These are phyloP conservation scores for Scopulariopsis brevicaulis DNA, from an alignment of 2,329 filamentous ascomycete genomes.

Conservation along the genomic window DNA sequence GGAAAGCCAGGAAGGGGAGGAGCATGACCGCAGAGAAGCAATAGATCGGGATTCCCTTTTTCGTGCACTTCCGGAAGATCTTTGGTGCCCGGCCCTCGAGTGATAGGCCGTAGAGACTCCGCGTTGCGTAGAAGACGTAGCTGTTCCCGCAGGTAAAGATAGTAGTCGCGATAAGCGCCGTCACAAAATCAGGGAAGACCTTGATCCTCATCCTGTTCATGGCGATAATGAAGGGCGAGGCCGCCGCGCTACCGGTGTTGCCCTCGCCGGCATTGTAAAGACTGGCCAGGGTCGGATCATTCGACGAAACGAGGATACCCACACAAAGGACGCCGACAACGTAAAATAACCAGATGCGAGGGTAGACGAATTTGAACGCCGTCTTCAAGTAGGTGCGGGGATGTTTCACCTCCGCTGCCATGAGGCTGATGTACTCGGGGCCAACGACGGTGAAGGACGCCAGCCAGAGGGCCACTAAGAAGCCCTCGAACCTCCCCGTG, in stretches of 20 bases:
- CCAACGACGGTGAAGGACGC: slow-evolving; percentile 53
- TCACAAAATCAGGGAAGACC: slow-evolving; percentile 61
- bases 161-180: slow-evolving; percentile 63
- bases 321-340: slow-evolving; percentile 54
- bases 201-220: slow-evolving; percentile 55
- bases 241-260: slow-evolving; percentile 29
- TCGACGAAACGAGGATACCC: slow-evolving; percentile 54
- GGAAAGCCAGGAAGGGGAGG: slow-evolving; percentile 44
- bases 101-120: slow-evolving; percentile 43
- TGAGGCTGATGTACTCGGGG: slow-evolving; percentile 56
- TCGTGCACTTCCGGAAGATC: slow-evolving; percentile 42
- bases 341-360: slow-evolving; percentile 48
- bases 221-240: slow-evolving; percentile 60
- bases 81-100: slow-evolving; percentile 37
- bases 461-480: slow-evolving; percentile 54
- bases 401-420: slow-evolving; percentile 57
- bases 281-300: slow-evolving; percentile 40
- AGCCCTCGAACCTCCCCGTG: slow-evolving; percentile 59
- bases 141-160: slow-evolving; percentile 44
- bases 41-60: slow-evolving; percentile 40
- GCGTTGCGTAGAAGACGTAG: slow-evolving; percentile 43
- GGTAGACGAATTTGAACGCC: slow-evolving; percentile 64
- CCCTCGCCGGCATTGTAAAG: slow-evolving; percentile 25
- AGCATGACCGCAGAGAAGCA: slow-evolving; percentile 33
- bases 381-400: slow-evolving; percentile 52